phyloP scores from a whole-genome alignment of 2,329 filamentous ascomycete genomes.

The Basipetospora chlamydospora region DNA sequence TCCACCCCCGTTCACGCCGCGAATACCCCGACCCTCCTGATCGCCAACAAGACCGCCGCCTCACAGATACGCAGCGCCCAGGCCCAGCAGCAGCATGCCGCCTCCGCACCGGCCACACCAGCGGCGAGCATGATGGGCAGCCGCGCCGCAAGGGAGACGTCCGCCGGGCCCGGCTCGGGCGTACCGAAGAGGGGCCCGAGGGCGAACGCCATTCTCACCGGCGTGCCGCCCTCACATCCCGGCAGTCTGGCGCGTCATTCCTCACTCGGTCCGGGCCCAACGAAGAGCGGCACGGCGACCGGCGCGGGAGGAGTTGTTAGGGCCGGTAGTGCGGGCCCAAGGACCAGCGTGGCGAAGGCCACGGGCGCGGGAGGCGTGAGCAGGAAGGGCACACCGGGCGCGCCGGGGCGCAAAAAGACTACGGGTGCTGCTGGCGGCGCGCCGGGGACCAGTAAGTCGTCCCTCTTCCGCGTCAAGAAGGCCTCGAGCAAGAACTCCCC shows the following conservation, averaged over 20 bases:
- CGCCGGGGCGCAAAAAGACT: constrained; percentile 31
- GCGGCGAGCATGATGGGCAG: constrained; percentile 45
- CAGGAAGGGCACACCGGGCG: constrained; percentile 30
- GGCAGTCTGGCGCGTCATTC: constrained; percentile 48
- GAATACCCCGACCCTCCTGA: constrained; percentile 23
- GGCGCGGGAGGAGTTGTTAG: constrained; percentile 22
- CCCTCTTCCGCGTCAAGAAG: constrained; percentile 47
- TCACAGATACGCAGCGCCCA: constrained; percentile 35
- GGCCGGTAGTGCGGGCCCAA: constrained; percentile 47
- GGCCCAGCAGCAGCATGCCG: constrained; percentile 33
- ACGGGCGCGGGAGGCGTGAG: constrained; percentile 24
- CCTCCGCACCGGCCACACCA: constrained; percentile 45
- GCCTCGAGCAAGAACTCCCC: constrained; percentile 43
- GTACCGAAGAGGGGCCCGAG: constrained; percentile 38
- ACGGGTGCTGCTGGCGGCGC: constrained; percentile 17
- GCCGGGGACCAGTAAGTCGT: too few relatives aligned
- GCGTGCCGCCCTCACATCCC: constrained; percentile 33
- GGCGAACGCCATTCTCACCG: constrained; percentile 29
- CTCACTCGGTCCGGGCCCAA: constrained; percentile 47
- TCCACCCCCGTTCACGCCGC: constrained; percentile 12
- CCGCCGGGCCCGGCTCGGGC: constrained; percentile 36
- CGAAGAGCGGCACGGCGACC: constrained; percentile 27
- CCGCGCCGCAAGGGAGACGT: constrained; percentile 40
- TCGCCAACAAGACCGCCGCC: constrained; percentile 26
- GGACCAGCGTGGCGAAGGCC: constrained; percentile 32